Evolutionary conservation across 495 filamentous ascomycete species (phyloP), one percentile per base, ranked within the genome.

Genomic region (Staphylotrichum tortipilum): DNA sequence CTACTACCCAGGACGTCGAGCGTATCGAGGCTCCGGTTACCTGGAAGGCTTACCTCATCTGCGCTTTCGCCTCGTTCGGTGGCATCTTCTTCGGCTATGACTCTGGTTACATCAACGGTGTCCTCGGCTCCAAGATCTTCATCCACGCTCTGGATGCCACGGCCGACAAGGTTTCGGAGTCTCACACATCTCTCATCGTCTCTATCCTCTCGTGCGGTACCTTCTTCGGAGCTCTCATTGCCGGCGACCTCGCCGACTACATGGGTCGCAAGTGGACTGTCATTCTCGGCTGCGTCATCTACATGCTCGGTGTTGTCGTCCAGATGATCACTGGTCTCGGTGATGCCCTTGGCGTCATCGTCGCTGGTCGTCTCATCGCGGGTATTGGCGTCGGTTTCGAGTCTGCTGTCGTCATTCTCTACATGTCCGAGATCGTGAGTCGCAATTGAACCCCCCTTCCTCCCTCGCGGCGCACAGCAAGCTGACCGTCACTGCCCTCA

Each of bases 351-450:
- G 64, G 70, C 33, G 70, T 83, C 26, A 77, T 88, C 29, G 79
- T 85, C 4, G 78, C 76, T 24, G 85, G 85, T 60, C 82, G 85
- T 73, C 62, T 87, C 48, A 69, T 88, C 57, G 80, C 83, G 30
- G 85, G 85, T 53, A 67, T 86, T 49, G 85, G 85, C 66, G 78
- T 88, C 43, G 85, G 85, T 47, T 84, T 86, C 51, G 82, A 85
- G 46, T 85, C 81, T 1, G 82, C 84, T 51, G 78, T 86, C 59
- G 78, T 86, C 66, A 83, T 86, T 61, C 72, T 86, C 29, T 86
- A 86, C 74, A 86, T 87, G 84, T 84, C 81, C 26, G 84, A 86
- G 60, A 76, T 73, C 48, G 69, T 73, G 19, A 56, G 62, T 60
- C 10, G 23, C 19, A 7, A 11, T 15, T 11, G 14, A n/a, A 2